Evolutionary conservation across 345 rosid species (phyloP).

Genomic region (Acer negundo): DNA sequence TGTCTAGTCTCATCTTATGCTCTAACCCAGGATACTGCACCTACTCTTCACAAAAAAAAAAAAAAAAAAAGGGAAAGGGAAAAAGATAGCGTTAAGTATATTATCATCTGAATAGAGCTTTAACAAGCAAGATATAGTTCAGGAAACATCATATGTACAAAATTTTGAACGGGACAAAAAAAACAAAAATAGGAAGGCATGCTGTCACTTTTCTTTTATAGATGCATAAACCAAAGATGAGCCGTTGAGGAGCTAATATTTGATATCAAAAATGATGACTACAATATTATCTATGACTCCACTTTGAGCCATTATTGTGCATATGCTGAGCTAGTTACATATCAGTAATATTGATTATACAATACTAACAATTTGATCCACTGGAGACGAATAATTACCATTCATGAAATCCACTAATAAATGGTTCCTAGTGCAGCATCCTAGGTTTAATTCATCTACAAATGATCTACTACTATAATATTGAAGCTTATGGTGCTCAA

Average conservation of each 20-base stretch:
- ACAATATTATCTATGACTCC: background rate
- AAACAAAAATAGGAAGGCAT: background rate
- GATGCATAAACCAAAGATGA: slow-evolving; percentile 18
- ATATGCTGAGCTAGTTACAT: background rate
- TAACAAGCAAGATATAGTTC: background rate
- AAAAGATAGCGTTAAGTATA: background rate
- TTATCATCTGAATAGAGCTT: background rate
- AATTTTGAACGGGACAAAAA: background rate
- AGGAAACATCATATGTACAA: background rate
- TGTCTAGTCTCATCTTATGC: slow-evolving; percentile 74
- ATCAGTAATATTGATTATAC: background rate
- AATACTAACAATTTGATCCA: background rate
- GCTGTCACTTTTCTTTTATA: slow-evolving; percentile 1
- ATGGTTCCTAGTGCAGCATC: background rate
- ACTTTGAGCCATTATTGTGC: background rate
- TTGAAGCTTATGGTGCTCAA: background rate
- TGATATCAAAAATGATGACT: background rate
- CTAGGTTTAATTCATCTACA: background rate
- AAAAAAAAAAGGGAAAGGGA: background rate
- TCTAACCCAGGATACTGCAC: slow-evolving; percentile 87
- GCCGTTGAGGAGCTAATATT: background rate
- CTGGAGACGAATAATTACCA: background rate
- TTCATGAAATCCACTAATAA: background rate
- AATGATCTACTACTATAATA: background rate
- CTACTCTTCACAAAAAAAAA: slow-evolving; percentile 35